These are phyloP conservation scores for Jatropha multifida DNA, from an alignment of 441 rosid species.

Conservation along the genomic window DNA sequence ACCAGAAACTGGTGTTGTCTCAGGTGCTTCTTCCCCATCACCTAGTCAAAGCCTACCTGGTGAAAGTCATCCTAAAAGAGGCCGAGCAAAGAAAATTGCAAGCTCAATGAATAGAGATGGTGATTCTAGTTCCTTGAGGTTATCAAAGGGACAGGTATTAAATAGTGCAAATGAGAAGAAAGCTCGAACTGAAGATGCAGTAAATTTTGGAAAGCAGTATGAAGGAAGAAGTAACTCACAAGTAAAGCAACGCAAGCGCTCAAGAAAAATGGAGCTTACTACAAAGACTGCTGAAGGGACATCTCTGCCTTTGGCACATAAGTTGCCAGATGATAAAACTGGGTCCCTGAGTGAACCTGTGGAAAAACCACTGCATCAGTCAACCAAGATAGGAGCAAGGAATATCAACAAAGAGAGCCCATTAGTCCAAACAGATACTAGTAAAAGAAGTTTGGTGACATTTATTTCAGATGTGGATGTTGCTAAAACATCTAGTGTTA, in stretches of 20 bases:
- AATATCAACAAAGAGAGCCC: slow-evolving; percentile 22
- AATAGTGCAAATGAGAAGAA: slow-evolving; percentile 25
- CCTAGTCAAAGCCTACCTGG: slow-evolving; percentile 23
- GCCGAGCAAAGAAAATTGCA: slow-evolving; percentile 34
- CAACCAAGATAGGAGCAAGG: slow-evolving; percentile 23
- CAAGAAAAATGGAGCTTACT: slow-evolving; percentile 27
- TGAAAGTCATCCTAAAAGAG: slow-evolving; percentile 35
- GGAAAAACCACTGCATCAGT: slow-evolving; percentile 25
- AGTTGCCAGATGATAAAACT: slow-evolving; percentile 27
- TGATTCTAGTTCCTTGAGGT: slow-evolving; percentile 21
- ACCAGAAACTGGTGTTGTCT: slow-evolving; percentile 27
- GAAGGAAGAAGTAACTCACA: slow-evolving; percentile 32
- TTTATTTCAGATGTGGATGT: slow-evolving; percentile 24
- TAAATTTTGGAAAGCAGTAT: slow-evolving; percentile 30
- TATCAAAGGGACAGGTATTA: slow-evolving; percentile 26
- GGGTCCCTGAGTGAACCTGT: slow-evolving; percentile 25
- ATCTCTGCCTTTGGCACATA: slow-evolving; percentile 12
- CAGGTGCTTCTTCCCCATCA: slow-evolving; percentile 33
- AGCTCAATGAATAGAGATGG: slow-evolving; percentile 19
- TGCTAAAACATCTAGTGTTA: slow-evolving; percentile 32
- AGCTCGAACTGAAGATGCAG: slow-evolving; percentile 25
- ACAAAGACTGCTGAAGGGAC: slow-evolving; percentile 26
- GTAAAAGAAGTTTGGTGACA: slow-evolving; percentile 26
- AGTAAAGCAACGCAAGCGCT: slow-evolving; percentile 30
- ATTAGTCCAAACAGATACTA: slow-evolving; percentile 22